Base-by-base conservation (phyloP, 306 rosid genomes). In the Vigna radiata region DNA sequence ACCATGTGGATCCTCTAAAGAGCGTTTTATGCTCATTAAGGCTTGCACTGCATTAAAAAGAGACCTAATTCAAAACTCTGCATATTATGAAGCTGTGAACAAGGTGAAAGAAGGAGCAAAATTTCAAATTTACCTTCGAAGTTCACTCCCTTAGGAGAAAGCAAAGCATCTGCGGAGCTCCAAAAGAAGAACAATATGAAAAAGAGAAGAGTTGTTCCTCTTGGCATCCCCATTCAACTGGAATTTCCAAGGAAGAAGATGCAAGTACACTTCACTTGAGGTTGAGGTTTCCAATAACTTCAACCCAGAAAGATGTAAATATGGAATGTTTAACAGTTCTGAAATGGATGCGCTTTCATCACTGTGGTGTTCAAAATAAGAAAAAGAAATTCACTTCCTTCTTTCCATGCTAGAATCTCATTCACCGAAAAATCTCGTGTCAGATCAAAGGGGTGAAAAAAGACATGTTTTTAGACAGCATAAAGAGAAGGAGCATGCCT, bases 101-200 rank as follows among this genome's bases (percentile, higher is more conserved):
- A 36, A 68, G 31, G 46, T 39, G 31, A 63, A 47, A 47, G 64
- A n/a, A 70, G 55, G 62, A 36, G 14, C 8, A 70, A 44, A 18
- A 1, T 61, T 81, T 52, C 21, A 56, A 47, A 23, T 59, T 81
- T 88, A 95, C 97, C 98, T 90, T 95, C 98, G 81, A 85, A 95
- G 97, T 95, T 95, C 10, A 92, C 98, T 46, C 98, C 98, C 90
- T 95, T 95, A 15, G 97, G 88, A 77, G 96, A 92, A 48, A 95
- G 96, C 82, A 92, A 73, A 60, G 89, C 96, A 90, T 77, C 77
- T 77, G 87, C 79, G 74, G 81, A 80, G 72, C 79, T 72, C 88
- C 81, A 90, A 55, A 81, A 70, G 84, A 54, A 87, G 66, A 92
- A 67, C 43, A 90, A 60, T 65, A 81, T 74, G 79, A 86, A 83